These are phyloP conservation scores for Pseudisothecium myosuroides DNA, from an alignment of 225 moss, liverwort and hornwort species.

Conservation along the genomic window DNA sequence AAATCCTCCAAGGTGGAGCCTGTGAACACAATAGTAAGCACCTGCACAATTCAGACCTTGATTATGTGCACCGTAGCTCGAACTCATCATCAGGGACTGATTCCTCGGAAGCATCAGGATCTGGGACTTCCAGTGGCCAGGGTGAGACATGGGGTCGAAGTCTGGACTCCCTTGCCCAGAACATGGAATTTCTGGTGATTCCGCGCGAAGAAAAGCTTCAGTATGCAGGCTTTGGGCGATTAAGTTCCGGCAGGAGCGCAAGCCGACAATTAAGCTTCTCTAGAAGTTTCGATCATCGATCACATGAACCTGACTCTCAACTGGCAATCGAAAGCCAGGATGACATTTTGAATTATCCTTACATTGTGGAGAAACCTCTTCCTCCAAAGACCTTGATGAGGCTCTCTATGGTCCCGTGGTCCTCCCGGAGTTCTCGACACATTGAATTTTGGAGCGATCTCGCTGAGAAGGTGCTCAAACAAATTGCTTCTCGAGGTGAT, in stretches of 20 bases:
- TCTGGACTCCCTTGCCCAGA: conserved; percentile 66
- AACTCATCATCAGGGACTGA: conserved; percentile 33
- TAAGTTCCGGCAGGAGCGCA: conserved; percentile 14
- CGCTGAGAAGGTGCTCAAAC: conserved; percentile 51
- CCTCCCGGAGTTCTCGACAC: conserved; percentile 51
- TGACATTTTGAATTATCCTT: conserved; percentile 34
- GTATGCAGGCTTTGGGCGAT: conserved; percentile 26
- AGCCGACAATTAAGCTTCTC: conserved; percentile 26
- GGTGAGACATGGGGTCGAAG: conserved; percentile 84
- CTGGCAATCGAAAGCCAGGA: conserved; percentile 25
- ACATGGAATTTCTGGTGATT: conserved; percentile 32
- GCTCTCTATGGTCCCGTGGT: conserved; percentile 53
- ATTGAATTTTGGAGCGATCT: conserved; percentile 95
- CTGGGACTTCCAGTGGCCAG: conserved; percentile 24
- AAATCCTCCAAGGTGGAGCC: conserved; percentile 26
- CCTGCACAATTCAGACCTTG: conserved; percentile 16
- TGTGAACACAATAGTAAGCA: conserved; percentile 26
- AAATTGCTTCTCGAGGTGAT: conserved; percentile 12
- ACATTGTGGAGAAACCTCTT: conserved; percentile 54
- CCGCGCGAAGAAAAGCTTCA: conserved; percentile 11
- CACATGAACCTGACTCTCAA: conserved; percentile 13
- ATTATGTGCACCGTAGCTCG: conserved; percentile 23
- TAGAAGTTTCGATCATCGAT: conserved; percentile 19
- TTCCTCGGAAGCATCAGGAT: conserved; percentile 42
- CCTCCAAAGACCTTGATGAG: conserved; percentile 39